Evolutionary conservation across 1,139 yeast species (phyloP).

Genomic region (Spathaspora sp.): DNA sequence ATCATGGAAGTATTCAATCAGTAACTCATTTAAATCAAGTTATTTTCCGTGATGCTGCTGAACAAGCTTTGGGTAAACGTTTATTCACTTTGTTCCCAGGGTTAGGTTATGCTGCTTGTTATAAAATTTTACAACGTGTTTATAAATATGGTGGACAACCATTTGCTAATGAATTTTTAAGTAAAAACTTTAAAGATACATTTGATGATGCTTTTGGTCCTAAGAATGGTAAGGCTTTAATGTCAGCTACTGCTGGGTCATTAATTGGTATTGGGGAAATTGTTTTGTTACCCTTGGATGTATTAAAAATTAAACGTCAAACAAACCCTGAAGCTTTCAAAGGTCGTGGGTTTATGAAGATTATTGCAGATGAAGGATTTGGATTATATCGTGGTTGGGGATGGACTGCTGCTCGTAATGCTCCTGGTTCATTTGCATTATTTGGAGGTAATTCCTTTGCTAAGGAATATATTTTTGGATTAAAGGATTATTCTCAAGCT

Average conservation of each 20-base stretch:
- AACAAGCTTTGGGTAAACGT: constrained; percentile 67
- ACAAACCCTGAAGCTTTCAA: constrained; percentile 97
- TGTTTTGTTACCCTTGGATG: constrained; percentile 92
- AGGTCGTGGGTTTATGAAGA: constrained; percentile 93
- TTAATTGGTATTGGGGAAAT: constrained; percentile 97
- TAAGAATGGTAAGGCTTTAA: constrained; percentile 92
- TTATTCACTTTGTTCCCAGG: constrained; percentile 92
- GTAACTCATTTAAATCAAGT: constrained; percentile 73
- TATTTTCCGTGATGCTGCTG: constrained; percentile 81
- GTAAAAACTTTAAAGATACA: constrained; percentile 65
- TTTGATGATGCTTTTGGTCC: constrained; percentile 83
- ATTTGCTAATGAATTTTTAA: constrained; percentile 89
- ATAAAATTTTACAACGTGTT: constrained; percentile 94
- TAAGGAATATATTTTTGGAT: constrained; percentile 88
- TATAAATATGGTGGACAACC: constrained; percentile 99
- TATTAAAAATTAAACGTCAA: constrained; percentile 95
- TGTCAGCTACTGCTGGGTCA: constrained; percentile 98
- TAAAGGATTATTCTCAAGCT: constrained; percentile 83
- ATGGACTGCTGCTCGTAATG: constrained; percentile 99
- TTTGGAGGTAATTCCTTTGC: constrained; percentile 99
- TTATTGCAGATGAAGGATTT: constrained; percentile 86
- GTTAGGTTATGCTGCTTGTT: constrained; percentile 96
- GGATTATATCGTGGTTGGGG: constrained; percentile 98
- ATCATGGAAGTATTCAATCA: constrained; percentile 71
- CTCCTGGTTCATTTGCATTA: constrained; percentile 96